Base-by-base conservation (phyloP, 2,329 filamentous ascomycete genomes). In the Arthrocladium fulminans region DNA sequence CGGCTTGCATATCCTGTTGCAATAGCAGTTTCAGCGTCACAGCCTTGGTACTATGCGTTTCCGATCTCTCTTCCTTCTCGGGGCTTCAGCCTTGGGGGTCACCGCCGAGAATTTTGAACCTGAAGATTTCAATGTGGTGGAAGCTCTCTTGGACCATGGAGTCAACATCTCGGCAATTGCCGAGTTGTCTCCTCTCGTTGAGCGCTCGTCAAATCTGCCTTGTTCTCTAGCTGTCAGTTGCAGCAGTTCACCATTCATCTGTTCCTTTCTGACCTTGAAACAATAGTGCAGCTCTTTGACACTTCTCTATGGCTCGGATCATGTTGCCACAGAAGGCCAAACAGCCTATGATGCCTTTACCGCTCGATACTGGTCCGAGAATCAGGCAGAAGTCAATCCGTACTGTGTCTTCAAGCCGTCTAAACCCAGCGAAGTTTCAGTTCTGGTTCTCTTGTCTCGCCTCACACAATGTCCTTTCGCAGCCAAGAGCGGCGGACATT, bases 401-500 rank as follows among this genome's bases (percentile, higher is more conserved):
- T 48, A 48, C 37, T 48, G 45, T 24, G 29, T 41, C 45, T 48
- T 68, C 54, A 57, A 60, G 19, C 63, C 65, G 5, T 45, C 53
- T 4, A 51, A 45, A 9, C 54, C 60, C 23, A 46, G 51, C 4
- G 58, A 67, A 4, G 61, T 67, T 9, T 61, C 64, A 13, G 49
- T 56, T 17, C 51, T 56, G 5, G 50, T 68, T 3, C 50, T 65
- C 15, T 43, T 67, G 13, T 59, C 60, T 5, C 58, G 58, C 3
- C 43, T 61, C 1, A 62, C 59, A 2, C 49, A 54, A 3, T 68
- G 66, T 24, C 59, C 62, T 0, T 81, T 81, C 53, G 76, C 77
- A 3, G 62, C 77, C 55, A 75, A 76, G 54, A 73, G 73, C 5
- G 78, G 77, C 22, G 79, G 78, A 1, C 77, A 81, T 61, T 75